Base-by-base conservation (phyloP, 192 early-diverging fungal species). In the Coemansia sp. region DNA sequence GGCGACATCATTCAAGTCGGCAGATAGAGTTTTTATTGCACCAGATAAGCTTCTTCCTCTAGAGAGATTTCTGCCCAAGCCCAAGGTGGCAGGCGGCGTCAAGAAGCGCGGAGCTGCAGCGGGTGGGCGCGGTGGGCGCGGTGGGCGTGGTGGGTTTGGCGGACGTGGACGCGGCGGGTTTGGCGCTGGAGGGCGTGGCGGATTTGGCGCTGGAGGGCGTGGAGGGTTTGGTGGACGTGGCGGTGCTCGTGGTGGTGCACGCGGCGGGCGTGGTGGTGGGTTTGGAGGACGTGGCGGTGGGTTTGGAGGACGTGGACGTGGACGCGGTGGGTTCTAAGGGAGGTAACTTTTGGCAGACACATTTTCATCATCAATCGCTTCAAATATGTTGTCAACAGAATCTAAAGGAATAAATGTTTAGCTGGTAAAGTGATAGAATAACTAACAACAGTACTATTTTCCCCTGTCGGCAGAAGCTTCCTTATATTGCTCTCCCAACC, bases 1-100 rank as follows among this genome's bases (percentile, higher is more conserved):
- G 25, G 94, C 95, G 5, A 86, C 84, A 18, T 92, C 89, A n/a
- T 99, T 97, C 85, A 94, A 96, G 79, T 58, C 70, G 32, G 77
- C 90, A 34, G 95, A 97, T 73, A 92, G 90, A 74, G 93, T 99
- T 58, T 99, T 85, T 64, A 96, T 99, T 81, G 94, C 85, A 8
- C 84, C 88, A 7, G 97, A 99, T 71, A 96, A 92, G 76, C 84
- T 99, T 56, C 80, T 99, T 57, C 97, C 97, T 21, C 73, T 99
- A 62, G 97, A 99, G 59, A 84, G 95, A 59, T 99, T 99, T 83
- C 74, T 99, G 75, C 95, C 97, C 56, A 99, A 94, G 83, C 94
- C 97, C 18, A 71, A 67, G 61, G 89, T 90, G 72, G 75, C 76
- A 9, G 78, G 76, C 7, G 67, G 62, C 66, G 58, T 71, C 66